phyloP scores from a whole-genome alignment of 2,329 filamentous ascomycete species.

The Fusarium sp. region DNA sequence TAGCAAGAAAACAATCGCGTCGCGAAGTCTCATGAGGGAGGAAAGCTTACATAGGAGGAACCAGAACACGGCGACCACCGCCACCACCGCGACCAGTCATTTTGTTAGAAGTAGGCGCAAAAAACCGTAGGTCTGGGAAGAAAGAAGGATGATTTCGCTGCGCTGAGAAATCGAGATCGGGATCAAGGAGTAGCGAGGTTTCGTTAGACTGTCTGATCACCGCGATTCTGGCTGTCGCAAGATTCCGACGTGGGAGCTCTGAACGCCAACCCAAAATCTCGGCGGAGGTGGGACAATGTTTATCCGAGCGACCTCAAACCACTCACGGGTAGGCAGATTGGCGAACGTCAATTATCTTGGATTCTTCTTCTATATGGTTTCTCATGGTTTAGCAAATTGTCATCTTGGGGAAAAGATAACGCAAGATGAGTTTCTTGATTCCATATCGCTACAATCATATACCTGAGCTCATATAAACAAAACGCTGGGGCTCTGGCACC shows the following conservation, averaged over 20 bases:
- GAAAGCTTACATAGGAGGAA: slow-evolving; percentile 64
- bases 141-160: neutral
- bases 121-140: neutral
- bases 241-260: slow-evolving; percentile 42
- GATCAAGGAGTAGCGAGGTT: slow-evolving; percentile 6
- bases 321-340: slow-evolving; percentile 2
- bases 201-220: slow-evolving; percentile 34
- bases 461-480: neutral
- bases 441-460: neutral
- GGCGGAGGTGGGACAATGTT: slow-evolving; percentile 37
- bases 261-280: slow-evolving; percentile 41
- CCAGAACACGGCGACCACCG: slow-evolving; percentile 69
- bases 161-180: neutral
- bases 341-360: neutral
- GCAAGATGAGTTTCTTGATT: neutral
- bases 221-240: slow-evolving; percentile 43
- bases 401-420: neutral
- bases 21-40: slow-evolving; percentile 11
- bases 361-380: neutral
- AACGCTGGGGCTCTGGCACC: neutral
- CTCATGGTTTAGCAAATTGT: neutral
- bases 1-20: slow-evolving; percentile 30
- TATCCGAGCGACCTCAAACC: slow-evolving; percentile 4
- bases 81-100: slow-evolving; percentile 72
- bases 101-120: slow-evolving; percentile 25